These are phyloP conservation scores for Plasmodium coatneyi DNA, from an alignment of 169 alveolate genomes.

Conservation along the genomic window DNA sequence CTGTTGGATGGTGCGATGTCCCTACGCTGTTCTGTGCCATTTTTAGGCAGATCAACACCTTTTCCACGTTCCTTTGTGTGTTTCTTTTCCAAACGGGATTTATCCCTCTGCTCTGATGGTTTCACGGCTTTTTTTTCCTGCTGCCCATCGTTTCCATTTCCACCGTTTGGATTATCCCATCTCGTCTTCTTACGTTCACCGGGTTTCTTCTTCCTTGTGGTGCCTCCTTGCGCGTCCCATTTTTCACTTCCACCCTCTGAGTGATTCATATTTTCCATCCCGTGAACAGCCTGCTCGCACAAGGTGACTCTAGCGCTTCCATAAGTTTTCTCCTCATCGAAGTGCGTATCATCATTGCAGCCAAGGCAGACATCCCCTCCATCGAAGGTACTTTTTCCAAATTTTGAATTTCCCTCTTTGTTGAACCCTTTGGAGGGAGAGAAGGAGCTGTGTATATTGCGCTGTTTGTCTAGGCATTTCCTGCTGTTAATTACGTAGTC, in stretches of 20 bases:
- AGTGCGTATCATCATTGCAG: slow-evolving; percentile 12
- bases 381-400: not conserved
- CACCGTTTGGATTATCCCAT: not conserved
- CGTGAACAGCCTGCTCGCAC: slow-evolving; percentile 21
- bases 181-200: not conserved
- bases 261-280: slow-evolving; percentile 5
- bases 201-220: not conserved
- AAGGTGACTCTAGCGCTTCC: slow-evolving; percentile 1
- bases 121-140: not conserved
- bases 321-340: slow-evolving; percentile 34
- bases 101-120: not conserved
- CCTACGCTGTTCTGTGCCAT: not conserved
- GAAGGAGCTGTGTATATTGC: not conserved
- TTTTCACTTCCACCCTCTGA: not conserved
- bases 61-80: not conserved
- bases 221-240: not conserved
- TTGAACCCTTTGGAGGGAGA: slow-evolving; percentile 11
- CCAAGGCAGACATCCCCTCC: not conserved
- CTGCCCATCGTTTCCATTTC: not conserved
- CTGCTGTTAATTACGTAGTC: not conserved
- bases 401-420: not conserved
- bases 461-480: not conserved
- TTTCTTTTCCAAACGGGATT: not conserved
- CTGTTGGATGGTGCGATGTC: not conserved
- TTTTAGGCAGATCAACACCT: not conserved